phyloP scores from a whole-genome alignment of 106 monocot genomes.

The Apostasia ramifera region DNA sequence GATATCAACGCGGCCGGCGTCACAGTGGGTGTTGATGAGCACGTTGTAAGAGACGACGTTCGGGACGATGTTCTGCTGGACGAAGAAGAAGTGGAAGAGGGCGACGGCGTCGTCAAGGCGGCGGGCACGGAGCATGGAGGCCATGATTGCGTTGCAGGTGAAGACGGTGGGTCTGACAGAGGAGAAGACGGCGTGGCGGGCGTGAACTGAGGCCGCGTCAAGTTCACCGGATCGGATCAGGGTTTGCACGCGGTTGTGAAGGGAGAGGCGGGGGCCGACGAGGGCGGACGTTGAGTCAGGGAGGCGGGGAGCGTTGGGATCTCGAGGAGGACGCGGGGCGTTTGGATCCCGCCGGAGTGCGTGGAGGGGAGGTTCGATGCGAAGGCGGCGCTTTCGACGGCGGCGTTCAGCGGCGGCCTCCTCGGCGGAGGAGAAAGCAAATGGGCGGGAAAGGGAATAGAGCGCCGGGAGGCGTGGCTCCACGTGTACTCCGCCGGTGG shows the following conservation, averaged over 20 bases:
- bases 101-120: slow-evolving; percentile 64
- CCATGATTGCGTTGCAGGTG: slow-evolving; percentile 90
- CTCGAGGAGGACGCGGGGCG: slow-evolving; percentile 50
- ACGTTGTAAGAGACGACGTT: slow-evolving; percentile 93
- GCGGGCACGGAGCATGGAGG: slow-evolving; percentile 50
- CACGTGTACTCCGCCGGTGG: not conserved
- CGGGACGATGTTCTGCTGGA: slow-evolving; percentile 70
- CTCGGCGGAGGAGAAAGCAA: slow-evolving; percentile 94
- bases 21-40: slow-evolving; percentile 41
- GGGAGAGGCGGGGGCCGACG: slow-evolving; percentile 83
- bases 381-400: slow-evolving; percentile 80
- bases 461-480: not conserved
- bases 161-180: slow-evolving; percentile 80
- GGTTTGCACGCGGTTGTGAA: slow-evolving; percentile 91
- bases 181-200: slow-evolving; percentile 74
- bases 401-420: slow-evolving; percentile 93
- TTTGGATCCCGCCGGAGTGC: slow-evolving; percentile 59
- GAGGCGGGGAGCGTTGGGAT: slow-evolving; percentile 72
- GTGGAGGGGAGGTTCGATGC: slow-evolving; percentile 85
- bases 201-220: slow-evolving; percentile 55
- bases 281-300: slow-evolving; percentile 88
- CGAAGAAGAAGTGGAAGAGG: slow-evolving; percentile 76
- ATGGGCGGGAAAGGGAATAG: slow-evolving; percentile 17
- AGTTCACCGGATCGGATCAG: slow-evolving; percentile 72
- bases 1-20: slow-evolving; percentile 53